A percentile compares a stretch with the other conserved stretches of the same genome.
phyloP scores from a whole-genome alignment of 805 yeast genomes.

The Spencermartinsiella europaea region DNA sequence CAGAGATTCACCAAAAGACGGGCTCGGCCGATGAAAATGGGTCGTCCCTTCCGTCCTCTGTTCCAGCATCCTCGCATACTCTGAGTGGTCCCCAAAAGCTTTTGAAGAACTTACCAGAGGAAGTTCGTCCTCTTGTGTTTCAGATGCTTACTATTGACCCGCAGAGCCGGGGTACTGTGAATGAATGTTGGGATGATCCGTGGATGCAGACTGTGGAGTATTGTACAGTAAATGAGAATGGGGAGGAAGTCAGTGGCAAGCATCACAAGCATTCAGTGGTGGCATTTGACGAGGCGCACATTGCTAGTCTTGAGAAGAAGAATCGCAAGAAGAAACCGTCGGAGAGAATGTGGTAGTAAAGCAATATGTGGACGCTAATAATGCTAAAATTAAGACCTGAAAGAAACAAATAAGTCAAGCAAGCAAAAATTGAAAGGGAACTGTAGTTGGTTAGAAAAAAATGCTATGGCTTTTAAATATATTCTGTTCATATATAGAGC shows the following conservation, averaged over 20 bases:
- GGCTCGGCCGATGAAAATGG: not conserved
- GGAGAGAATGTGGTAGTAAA: slow-evolving; percentile 35
- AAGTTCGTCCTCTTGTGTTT: slow-evolving; percentile 55
- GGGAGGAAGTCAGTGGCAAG: slow-evolving; percentile 36
- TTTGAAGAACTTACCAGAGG: slow-evolving; percentile 62
- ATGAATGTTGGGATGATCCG: slow-evolving; percentile 49
- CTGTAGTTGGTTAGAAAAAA: not conserved
- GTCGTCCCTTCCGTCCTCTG: not conserved
- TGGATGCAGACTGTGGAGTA: slow-evolving; percentile 58
- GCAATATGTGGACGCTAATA: too few relatives aligned
- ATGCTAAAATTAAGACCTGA: too few relatives aligned
- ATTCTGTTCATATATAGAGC: too few relatives aligned
- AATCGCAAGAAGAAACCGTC: slow-evolving; percentile 48
- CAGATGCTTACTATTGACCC: slow-evolving; percentile 68
- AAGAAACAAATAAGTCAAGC: too few relatives aligned
- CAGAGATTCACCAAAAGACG: slow-evolving; percentile 27
- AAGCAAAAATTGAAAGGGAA: not conserved
- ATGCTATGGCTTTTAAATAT: not conserved
- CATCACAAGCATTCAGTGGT: slow-evolving; percentile 84
- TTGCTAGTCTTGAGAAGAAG: slow-evolving; percentile 84
- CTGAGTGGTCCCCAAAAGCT: slow-evolving; percentile 60
- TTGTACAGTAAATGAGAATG: slow-evolving; percentile 49
- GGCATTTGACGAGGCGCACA: slow-evolving; percentile 91
- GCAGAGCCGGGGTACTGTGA: slow-evolving; percentile 51
- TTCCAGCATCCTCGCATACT: not conserved